Base-by-base conservation (phyloP, 2,329 filamentous ascomycete species). In the Alternaria gaisen region DNA sequence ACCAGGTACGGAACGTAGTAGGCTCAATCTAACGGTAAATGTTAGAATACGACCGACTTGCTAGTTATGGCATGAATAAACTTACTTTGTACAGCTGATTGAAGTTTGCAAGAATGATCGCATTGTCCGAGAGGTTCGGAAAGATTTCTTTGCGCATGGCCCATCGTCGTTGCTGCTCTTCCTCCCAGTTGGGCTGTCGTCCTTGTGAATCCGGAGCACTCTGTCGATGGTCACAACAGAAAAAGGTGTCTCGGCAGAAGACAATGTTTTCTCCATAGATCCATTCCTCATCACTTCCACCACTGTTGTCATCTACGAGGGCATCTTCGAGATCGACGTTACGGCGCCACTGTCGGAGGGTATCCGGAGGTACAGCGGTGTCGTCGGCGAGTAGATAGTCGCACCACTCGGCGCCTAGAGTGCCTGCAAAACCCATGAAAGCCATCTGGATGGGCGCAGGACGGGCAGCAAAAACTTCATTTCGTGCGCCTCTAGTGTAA, bases 361-460 rank as follows among this genome's bases (percentile, higher is more conserved):
- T 97, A 26, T 89, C 87, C 0, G 85, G 86, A 1, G 95, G 95
- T 54, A 99, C 90, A 0, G 95, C 93, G 1, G 91, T 94, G 52
- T 91, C 85, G 73, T 99, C 95, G 4, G 95, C 94, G 26, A 98
- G 86, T 16, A 99, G 89, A 73, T 99, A 99, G 77, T 99, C 95
- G 70, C 95, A 99, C 95, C 95, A 99, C 76, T 99, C 95, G 3
- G 95, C 95, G 6, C 95, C 95, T 1, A 99, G 83, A 0, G 94
- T 97, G 10, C 95, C 95, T 0, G 95, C 95, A 76, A 99, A 99
- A 0, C 95, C 95, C 95, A 99, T 99, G 73, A 99, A 99, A 0
- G 95, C 97, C 95, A 99, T 99, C 68, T 99, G 95, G 43, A 99
- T 93, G 0, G 95, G 95, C 2, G 94, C 93, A 16, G 95, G 93